Conservation (phyloP, 768 basidiomycete species). For the Hygrocybe punicea region DNA sequence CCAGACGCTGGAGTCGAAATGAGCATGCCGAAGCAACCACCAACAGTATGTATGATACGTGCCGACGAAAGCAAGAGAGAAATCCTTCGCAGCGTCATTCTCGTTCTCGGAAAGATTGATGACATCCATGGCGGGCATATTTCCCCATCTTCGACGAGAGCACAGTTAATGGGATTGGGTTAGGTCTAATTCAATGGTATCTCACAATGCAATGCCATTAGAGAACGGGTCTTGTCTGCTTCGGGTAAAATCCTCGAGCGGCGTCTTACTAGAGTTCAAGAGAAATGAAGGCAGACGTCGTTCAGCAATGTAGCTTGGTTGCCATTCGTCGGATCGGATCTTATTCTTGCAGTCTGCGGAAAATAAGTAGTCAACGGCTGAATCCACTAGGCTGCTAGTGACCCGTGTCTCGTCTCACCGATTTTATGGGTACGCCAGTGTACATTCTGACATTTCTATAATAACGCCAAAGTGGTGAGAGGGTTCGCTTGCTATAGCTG, state of each 20-base stretch:
- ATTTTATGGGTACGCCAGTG: conserved; percentile 42
- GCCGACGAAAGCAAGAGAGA: conserved; percentile 28
- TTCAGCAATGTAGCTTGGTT: conserved; percentile 13
- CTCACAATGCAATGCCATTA: conserved; percentile 20
- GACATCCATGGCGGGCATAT: conserved; percentile 29
- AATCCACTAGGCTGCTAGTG: background rate
- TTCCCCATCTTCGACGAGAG: conserved; percentile 28
- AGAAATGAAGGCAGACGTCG: conserved; percentile 20
- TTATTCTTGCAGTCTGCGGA: conserved; percentile 25
- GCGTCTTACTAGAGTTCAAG: background rate
- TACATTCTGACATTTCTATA: conserved; percentile 32
- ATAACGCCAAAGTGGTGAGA: no score
- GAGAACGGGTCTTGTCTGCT: conserved; percentile 13
- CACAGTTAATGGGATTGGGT: background rate
- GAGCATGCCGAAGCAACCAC: background rate
- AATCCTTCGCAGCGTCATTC: conserved; percentile 18
- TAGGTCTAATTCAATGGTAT: background rate
- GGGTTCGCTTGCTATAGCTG: no score
- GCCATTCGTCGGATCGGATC: conserved; percentile 14
- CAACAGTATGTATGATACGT: conserved; percentile 2
- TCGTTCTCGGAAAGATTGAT: conserved; percentile 31
- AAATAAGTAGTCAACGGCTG: conserved; percentile 1
- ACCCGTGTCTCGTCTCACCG: conserved; percentile 25
- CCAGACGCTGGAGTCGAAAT: conserved; percentile 42
- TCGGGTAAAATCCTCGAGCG: background rate